Evolutionary conservation across 352 stramenopile species (phyloP), one percentile per base, ranked within the genome.

Genomic region (Globisporangium okanoganense): DNA sequence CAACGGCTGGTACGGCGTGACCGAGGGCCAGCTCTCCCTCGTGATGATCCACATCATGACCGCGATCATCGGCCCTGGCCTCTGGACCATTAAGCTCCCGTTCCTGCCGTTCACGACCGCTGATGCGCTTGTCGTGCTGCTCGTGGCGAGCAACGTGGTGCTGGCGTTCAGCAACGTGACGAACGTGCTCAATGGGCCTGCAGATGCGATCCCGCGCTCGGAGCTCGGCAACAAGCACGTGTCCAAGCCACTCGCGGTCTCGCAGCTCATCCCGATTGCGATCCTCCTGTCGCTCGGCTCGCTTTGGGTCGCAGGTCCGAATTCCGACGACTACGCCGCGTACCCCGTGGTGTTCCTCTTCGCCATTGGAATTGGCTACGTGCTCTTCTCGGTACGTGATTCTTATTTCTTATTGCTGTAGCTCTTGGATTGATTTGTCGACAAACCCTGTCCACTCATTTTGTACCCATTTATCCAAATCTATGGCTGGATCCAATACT

Each of bases 151-250:
- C 54, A 95, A 95, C 64, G 61, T 95, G 1, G 55, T 92, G 40
- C 73, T 95, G 25, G 76, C 82, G 41, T 87, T 74, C 68, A 70
- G 78, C 64, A 95, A 95, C 65, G 65, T 95, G 24, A 62, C 65
- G 18, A 92, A 90, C 62, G 86, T 95, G 60, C 71, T 94, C 22
- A 68, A 48, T 8, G 81, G 79, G 12, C 69, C 72, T 24, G 70
- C 80, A 0, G 66, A 81, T 20, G 75, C 74, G 22, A 88, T 95
- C 45, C 69, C 80, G 9, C 51, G 61, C 29, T 75, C 87, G 27
- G 84, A 95, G 58, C 58, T 92, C 27, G 86, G 86, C 56, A 86
- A 90, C 75, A 95, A 95, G 67, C 82, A 94, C 27, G 79, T 90
- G 44, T 88, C 81, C 24, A 92, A 93, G 69, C 57, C 73, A n/a